phyloP scores from a whole-genome alignment of 306 rosid species.

The Gillenia trifoliata region DNA sequence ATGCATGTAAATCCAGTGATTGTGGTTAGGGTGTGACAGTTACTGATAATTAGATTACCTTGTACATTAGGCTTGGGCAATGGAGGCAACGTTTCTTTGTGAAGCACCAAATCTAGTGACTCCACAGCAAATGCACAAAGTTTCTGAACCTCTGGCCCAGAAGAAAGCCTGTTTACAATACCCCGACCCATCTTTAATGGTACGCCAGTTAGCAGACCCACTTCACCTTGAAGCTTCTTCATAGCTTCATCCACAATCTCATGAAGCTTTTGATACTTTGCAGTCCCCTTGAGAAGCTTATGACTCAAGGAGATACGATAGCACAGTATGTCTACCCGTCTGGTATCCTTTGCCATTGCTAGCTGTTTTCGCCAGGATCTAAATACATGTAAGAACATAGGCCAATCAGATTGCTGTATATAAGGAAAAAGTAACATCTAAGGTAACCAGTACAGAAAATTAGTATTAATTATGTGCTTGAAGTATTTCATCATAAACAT shows the following conservation, averaged over 20 bases:
- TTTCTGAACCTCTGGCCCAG: constrained; percentile 91
- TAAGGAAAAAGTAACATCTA: background rate
- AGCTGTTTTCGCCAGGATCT: constrained; percentile 91
- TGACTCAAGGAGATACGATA: constrained; percentile 87
- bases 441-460: background rate
- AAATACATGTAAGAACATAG: constrained; percentile 21
- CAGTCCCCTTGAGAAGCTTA: constrained; percentile 76
- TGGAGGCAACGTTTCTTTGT: constrained; percentile 25
- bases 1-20: background rate
- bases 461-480: background rate
- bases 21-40: background rate
- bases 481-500: background rate
- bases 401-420: constrained; percentile 4
- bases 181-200: constrained; percentile 92
- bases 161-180: constrained; percentile 95
- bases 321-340: constrained; percentile 88
- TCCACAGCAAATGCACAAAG: constrained; percentile 76
- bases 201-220: constrained; percentile 71
- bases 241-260: constrained; percentile 64
- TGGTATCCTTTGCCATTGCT: constrained; percentile 68
- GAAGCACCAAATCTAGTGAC: constrained; percentile 56
- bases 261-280: constrained; percentile 47
- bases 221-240: constrained; percentile 84
- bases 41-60: constrained; percentile 38
- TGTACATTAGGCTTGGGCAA: constrained; percentile 28